A percentile compares a stretch with the other conserved stretches of the same genome.
Evolutionary conservation across 2,329 filamentous ascomycete genomes (phyloP).

Genomic region (Phoma sp.): DNA sequence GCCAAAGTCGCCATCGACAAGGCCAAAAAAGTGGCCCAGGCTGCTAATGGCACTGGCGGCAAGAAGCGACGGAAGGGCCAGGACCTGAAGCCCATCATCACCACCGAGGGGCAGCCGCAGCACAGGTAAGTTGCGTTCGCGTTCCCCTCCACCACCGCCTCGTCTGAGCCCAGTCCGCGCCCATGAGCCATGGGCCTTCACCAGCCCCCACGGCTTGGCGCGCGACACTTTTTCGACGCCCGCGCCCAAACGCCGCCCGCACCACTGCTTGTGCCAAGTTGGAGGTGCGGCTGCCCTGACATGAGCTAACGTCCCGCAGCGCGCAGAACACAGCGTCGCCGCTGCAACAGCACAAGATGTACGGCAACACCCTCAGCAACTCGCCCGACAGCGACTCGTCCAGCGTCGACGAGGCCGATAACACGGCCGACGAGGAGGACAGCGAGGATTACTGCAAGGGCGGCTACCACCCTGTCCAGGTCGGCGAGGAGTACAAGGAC

Average conservation of each 20-base stretch:
- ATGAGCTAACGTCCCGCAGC: slow-evolving; percentile 30
- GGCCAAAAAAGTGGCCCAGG: slow-evolving; percentile 68
- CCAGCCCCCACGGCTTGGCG: slow-evolving; percentile 4
- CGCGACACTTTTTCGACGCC: not conserved
- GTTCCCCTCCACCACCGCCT: too few species aligned
- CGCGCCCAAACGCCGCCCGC: not conserved
- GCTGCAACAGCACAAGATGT: slow-evolving; percentile 52
- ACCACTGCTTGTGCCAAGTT: not conserved
- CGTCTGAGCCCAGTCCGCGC: not conserved
- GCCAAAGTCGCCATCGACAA: slow-evolving; percentile 69
- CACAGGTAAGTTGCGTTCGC: slow-evolving; percentile 2
- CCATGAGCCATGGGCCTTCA: not conserved
- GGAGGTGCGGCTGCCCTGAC: slow-evolving; percentile 1
- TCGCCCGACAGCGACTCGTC: slow-evolving; percentile 80
- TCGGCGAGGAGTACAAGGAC: slow-evolving; percentile 97
- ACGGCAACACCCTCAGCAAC: slow-evolving; percentile 66
- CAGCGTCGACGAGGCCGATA: slow-evolving; percentile 81
- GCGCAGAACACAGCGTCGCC: slow-evolving; percentile 58
- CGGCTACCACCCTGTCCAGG: slow-evolving; percentile 92
- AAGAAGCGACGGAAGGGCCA: slow-evolving; percentile 80
- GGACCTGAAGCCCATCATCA: slow-evolving; percentile 75
- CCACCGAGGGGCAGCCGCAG: slow-evolving; percentile 63
- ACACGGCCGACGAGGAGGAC: slow-evolving; percentile 97
- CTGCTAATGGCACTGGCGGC: slow-evolving; percentile 58
- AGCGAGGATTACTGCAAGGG: slow-evolving; percentile 99